A percentile compares a stretch with the other conserved stretches of the same genome.
Evolutionary conservation across 2,329 filamentous ascomycete species (phyloP).

Genomic region (Karstenula rhodostoma): DNA sequence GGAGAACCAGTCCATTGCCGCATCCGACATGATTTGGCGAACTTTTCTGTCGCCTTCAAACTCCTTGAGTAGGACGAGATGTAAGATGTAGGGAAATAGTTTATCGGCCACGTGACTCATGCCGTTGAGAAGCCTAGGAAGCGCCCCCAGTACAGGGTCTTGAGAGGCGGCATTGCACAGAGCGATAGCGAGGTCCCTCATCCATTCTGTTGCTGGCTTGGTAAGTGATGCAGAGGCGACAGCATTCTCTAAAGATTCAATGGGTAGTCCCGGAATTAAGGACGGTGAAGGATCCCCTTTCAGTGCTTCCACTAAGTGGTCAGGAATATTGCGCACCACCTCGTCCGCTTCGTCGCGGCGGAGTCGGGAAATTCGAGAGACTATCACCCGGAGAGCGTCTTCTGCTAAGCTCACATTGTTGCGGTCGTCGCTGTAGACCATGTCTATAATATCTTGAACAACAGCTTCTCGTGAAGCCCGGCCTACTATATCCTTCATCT

Average conservation of each 20-base stretch:
- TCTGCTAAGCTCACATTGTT: constrained; percentile 56
- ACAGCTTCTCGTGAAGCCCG: constrained; percentile 47
- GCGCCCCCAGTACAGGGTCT: constrained; percentile 73
- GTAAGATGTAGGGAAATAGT: constrained; percentile 83
- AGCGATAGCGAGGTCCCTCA: constrained; percentile 67
- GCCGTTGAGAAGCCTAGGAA: constrained; percentile 71
- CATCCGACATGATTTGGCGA: constrained; percentile 68
- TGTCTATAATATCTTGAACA: constrained; percentile 45
- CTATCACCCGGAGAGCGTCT: constrained; percentile 43
- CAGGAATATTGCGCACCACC: constrained; percentile 39
- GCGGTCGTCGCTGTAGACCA: constrained; percentile 50
- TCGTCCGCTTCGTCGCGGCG: constrained; percentile 38
- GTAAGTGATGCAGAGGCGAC: constrained; percentile 22
- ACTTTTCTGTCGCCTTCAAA: constrained; percentile 66
- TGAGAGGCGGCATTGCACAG: constrained; percentile 61
- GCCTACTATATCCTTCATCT: constrained; percentile 33
- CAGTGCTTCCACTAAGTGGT: constrained; percentile 40
- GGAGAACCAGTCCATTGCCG: constrained; percentile 71
- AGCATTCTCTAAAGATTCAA: constrained; percentile 27
- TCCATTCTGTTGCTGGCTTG: constrained; percentile 60
- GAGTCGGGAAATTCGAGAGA: constrained; percentile 34
- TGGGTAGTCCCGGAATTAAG: constrained; percentile 4
- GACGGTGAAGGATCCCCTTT: constrained; percentile 29
- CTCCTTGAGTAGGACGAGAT: constrained; percentile 78
- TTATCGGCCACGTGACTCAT: constrained; percentile 75